Base-by-base conservation (phyloP, 192 early-diverging fungal species). In the Rhizoclosmatium globosum region DNA sequence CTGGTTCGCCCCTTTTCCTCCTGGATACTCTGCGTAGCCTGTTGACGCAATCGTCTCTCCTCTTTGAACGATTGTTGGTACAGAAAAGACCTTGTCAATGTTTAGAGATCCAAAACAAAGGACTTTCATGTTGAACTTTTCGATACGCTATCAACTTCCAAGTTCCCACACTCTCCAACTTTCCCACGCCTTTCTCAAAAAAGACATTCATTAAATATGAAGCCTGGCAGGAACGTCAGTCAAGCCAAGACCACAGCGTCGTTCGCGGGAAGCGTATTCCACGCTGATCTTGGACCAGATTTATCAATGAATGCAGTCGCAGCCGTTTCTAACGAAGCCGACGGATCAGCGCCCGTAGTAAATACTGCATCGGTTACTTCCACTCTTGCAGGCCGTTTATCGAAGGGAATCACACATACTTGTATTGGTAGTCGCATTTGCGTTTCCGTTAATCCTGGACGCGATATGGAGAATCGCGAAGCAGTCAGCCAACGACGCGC, bases 1-100 rank as follows among this genome's bases (percentile, higher is more conserved):
- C 74, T 96, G 95, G 70, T 98, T 98, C 7, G 96, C 97, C 93
- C 83, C n/a, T n/a, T 94, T 94, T 42, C 93, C 93, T 64, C 93
- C 93, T 4, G 92, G 87, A 42, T 87, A 87, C 15, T 90, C 84
- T 17, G 79, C 79, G 71, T 89, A 89, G 0, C 76, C 66, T 23
- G 71, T 83, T 1, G 90, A 91, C 2, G 86, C 77, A 21, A 81
- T 78, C 4, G 88, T 89, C n/a, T 58, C 88, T 23, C 87, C 87
- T 82, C 87, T 86, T 23, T 76, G 56, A 15, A 91, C 92, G 65
- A 95, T 94, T 80, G 93, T 88, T 6, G 89, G 89, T 0, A 95
- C 94, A 15, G 79, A 78, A 74, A 91, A 94, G 47, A 93, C 92
- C 59, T 93, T 92, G 82, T 95, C 94, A 60, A 93, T 89, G 85